Conservation (phyloP, 1,284 basidiomycete species). For the Trichosporon ovoides region DNA sequence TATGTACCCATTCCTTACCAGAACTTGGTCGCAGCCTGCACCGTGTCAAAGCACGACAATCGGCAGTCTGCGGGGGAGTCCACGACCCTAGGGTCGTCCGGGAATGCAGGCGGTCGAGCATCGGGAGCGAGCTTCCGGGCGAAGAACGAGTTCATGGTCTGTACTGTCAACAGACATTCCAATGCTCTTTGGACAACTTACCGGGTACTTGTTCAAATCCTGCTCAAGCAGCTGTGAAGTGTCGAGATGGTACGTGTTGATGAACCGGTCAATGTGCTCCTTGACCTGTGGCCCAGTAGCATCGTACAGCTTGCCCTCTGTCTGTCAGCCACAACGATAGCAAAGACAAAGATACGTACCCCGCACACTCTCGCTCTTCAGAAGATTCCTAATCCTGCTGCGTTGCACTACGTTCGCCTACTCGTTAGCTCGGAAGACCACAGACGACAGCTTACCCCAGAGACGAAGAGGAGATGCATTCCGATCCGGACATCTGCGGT, state of each 20-base stretch:
- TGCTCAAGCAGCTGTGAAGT: slow-evolving; percentile 62
- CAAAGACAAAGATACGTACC: slow-evolving; percentile 47
- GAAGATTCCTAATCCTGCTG: slow-evolving; percentile 56
- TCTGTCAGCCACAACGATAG: not conserved
- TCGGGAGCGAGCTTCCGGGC: slow-evolving; percentile 60
- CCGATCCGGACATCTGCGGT: slow-evolving; percentile 51
- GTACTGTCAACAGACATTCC: not conserved
- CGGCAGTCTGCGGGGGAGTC: slow-evolving; percentile 70
- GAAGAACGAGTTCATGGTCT: slow-evolving; percentile 79
- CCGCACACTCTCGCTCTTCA: slow-evolving; percentile 62
- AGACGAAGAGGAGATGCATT: slow-evolving; percentile 69
- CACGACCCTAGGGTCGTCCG: slow-evolving; percentile 55
- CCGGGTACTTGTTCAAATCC: slow-evolving; percentile 58
- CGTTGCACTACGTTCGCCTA: slow-evolving; percentile 58
- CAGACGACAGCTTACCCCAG: slow-evolving; percentile 25
- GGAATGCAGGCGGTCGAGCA: slow-evolving; percentile 62
- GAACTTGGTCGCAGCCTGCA: slow-evolving; percentile 60
- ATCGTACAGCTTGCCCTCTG: slow-evolving; percentile 50
- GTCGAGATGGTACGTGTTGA: slow-evolving; percentile 64
- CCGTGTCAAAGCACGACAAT: slow-evolving; percentile 61
- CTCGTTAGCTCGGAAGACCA: slow-evolving; percentile 22
- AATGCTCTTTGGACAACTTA: slow-evolving; percentile 20
- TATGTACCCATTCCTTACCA: slow-evolving; percentile 52
- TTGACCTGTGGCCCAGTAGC: slow-evolving; percentile 42
- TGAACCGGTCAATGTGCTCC: slow-evolving; percentile 64